Percentiles rank a stretch among this genome's conserved stretches.
These are phyloP conservation scores for Pleurotus platypus DNA, from an alignment of 768 basidiomycete species.

Conservation along the genomic window DNA sequence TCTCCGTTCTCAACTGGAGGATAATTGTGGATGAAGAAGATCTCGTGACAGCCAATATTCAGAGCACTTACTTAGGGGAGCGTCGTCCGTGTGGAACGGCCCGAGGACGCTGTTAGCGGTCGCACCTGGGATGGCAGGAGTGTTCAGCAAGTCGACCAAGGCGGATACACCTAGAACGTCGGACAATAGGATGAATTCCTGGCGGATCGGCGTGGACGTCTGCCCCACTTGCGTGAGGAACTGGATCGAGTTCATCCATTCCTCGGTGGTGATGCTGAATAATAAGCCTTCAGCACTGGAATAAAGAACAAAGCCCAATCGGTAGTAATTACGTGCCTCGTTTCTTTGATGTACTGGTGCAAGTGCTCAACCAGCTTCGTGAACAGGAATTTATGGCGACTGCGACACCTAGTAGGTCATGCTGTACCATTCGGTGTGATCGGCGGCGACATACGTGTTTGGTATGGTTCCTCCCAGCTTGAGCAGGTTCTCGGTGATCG, in stretches of 20 bases:
- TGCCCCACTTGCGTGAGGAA: constrained; percentile 78
- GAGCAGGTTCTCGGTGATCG: constrained; percentile 8
- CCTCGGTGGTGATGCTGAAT: constrained; percentile 61
- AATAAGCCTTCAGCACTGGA: background rate
- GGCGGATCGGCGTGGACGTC: constrained; percentile 64
- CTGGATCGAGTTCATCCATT: constrained; percentile 76
- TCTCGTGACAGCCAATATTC: too few relatives aligned
- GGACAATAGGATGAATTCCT: constrained; percentile 83
- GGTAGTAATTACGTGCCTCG: constrained; percentile 27
- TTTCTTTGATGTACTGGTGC: constrained; percentile 73
- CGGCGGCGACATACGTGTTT: background rate
- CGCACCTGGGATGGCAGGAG: constrained; percentile 54
- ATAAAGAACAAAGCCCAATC: background rate
- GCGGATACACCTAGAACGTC: constrained; percentile 77
- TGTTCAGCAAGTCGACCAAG: constrained; percentile 73
- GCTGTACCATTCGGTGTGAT: background rate
- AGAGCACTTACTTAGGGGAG: constrained; percentile 54
- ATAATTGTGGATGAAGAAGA: too few relatives aligned
- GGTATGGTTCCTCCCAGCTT: constrained; percentile 7
- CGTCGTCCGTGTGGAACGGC: constrained; percentile 80
- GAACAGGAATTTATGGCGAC: constrained; percentile 34
- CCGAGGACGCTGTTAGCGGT: constrained; percentile 80
- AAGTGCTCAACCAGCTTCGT: constrained; percentile 56
- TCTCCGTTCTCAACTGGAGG: constrained; percentile 59
- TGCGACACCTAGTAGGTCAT: background rate